Conservation (phyloP, 2,329 filamentous ascomycete species). For the Aurifilum marmelostoma region DNA sequence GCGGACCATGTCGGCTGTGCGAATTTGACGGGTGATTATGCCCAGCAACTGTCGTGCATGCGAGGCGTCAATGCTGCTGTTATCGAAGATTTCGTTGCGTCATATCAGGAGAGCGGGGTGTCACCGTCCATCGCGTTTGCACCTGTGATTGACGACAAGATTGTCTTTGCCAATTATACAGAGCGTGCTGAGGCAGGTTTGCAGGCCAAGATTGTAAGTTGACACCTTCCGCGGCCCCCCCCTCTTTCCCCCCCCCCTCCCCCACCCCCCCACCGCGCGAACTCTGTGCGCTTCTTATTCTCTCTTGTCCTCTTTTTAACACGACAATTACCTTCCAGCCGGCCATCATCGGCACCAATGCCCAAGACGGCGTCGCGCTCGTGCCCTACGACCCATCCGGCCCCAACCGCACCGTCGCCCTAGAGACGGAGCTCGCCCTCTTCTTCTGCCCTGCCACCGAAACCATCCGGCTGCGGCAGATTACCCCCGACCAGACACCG, state of each 20-base stretch:
- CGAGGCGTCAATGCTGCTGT: slow-evolving; percentile 38
- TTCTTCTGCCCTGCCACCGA: slow-evolving; percentile 35
- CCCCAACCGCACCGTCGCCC: slow-evolving; percentile 28
- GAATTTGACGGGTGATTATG: slow-evolving; percentile 36
- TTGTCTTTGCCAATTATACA: slow-evolving; percentile 41
- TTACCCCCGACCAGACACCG: slow-evolving; percentile 17
- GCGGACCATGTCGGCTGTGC: slow-evolving; percentile 43
- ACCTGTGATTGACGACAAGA: slow-evolving; percentile 37
- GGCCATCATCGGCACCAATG: slow-evolving; percentile 34
- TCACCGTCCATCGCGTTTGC: slow-evolving; percentile 38
- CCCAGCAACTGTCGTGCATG: slow-evolving; percentile 44
- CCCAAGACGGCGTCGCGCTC: slow-evolving; percentile 34
- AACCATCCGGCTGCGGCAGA: slow-evolving; percentile 12
- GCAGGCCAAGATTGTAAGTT: slow-evolving; percentile 37
- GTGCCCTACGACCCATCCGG: slow-evolving; percentile 27
- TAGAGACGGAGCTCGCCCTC: slow-evolving; percentile 23
- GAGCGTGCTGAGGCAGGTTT: slow-evolving; percentile 35
- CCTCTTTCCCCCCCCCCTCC: too few relatives aligned
- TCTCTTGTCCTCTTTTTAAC: not conserved
- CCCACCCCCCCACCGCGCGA: too few relatives aligned
- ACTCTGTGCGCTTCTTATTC: too few relatives aligned
- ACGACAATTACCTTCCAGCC: slow-evolving; percentile 22
- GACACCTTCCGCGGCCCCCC: too few relatives aligned
- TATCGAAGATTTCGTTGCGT: slow-evolving; percentile 39
- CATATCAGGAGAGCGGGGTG: slow-evolving; percentile 34